Percentiles rank a stretch among this genome's conserved stretches.
phyloP scores from a whole-genome alignment of 148 eudicot genomes.

The Mesembryanthemum crystallinum region DNA sequence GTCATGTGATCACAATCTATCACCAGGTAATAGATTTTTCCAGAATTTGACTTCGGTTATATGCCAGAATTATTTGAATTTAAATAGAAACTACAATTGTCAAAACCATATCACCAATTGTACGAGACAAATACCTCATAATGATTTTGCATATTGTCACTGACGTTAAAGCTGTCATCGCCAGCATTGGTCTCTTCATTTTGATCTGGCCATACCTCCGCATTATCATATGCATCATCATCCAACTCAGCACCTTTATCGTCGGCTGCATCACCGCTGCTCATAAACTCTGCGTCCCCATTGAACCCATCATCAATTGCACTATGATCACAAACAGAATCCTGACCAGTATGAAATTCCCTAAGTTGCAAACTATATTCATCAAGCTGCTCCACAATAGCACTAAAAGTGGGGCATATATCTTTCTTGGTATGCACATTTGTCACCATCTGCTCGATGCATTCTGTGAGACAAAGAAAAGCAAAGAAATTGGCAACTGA shows the following conservation, averaged over 20 bases:
- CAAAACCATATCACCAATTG: background rate
- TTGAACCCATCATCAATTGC: slow-evolving; percentile 18
- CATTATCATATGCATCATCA: slow-evolving; percentile 40
- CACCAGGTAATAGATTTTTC: background rate
- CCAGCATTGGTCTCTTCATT: slow-evolving; percentile 51
- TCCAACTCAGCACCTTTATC: slow-evolving; percentile 32
- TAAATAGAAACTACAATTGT: background rate
- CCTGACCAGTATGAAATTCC: slow-evolving; percentile 19
- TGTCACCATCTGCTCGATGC: slow-evolving; percentile 64
- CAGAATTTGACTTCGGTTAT: background rate
- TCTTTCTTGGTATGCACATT: slow-evolving; percentile 47
- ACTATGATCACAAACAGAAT: slow-evolving; percentile 11
- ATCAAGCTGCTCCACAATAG: slow-evolving; percentile 63
- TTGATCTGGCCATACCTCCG: slow-evolving; percentile 53
- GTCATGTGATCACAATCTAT: background rate
- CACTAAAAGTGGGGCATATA: slow-evolving; percentile 71
- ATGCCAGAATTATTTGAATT: background rate
- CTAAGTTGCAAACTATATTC: slow-evolving; percentile 46
- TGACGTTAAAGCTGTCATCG: slow-evolving; percentile 41
- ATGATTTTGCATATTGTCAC: slow-evolving; percentile 44
- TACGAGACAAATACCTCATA: slow-evolving; percentile 38
- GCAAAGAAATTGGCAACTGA: background rate
- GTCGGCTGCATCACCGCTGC: slow-evolving; percentile 10
- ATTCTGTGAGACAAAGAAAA: slow-evolving; percentile 40
- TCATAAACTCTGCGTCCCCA: slow-evolving; percentile 16